Conservation (phyloP, 1,139 yeast species). For the Pichia sp. region DNA sequence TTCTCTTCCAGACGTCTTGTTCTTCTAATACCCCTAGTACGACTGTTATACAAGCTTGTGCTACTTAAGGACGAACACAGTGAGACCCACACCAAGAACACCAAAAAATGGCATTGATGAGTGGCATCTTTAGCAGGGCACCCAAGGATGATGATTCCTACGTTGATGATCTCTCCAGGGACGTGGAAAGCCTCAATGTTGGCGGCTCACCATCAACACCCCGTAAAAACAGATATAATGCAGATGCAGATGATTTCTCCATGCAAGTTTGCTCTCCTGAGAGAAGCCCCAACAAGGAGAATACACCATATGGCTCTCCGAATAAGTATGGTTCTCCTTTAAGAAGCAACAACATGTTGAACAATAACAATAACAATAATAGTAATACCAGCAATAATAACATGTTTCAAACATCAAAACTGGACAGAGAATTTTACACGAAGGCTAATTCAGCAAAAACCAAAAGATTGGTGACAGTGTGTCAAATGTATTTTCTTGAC, state of each 20-base stretch:
- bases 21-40: too few species aligned
- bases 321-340: constrained; percentile 9
- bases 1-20: too few species aligned
- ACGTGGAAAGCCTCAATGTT: constrained; percentile 26
- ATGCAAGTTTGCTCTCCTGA: constrained; percentile 27
- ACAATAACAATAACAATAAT: neutral
- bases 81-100: too few species aligned
- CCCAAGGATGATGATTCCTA: constrained; percentile 21
- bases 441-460: constrained; percentile 71
- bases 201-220: constrained; percentile 24
- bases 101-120: constrained; percentile 24
- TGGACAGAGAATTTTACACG: constrained; percentile 46
- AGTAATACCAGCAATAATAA: too few species aligned
- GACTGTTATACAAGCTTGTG: too few species aligned
- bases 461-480: constrained; percentile 79
- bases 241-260: constrained; percentile 17
- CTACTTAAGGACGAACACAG: too few species aligned
- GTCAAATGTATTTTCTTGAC: constrained; percentile 75
- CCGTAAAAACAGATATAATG: constrained; percentile 4
- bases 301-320: constrained; percentile 23
- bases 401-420: constrained; percentile 19
- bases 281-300: constrained; percentile 30
- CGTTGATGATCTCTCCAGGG: constrained; percentile 27
- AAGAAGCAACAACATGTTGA: neutral
- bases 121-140: constrained; percentile 24